These are phyloP conservation scores for Boletus subcaerulescens DNA, from an alignment of 768 basidiomycete species.

Conservation along the genomic window DNA sequence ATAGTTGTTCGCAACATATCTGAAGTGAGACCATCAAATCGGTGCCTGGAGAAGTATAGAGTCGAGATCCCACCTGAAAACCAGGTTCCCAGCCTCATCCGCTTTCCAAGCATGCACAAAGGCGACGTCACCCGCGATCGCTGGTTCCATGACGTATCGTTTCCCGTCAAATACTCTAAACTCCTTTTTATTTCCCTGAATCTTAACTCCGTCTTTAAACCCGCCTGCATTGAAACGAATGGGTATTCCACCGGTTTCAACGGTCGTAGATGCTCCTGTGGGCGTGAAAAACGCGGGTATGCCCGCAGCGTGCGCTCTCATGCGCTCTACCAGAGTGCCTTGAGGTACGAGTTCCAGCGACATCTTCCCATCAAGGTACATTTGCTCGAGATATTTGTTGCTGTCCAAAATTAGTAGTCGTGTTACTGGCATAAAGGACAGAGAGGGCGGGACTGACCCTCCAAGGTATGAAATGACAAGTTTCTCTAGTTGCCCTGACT, in stretches of 20 bases:
- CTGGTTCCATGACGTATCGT: conserved; percentile 74
- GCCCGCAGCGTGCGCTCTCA: conserved; percentile 82
- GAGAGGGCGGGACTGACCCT: conserved; percentile 42
- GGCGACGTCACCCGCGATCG: conserved; percentile 74
- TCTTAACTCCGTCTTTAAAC: conserved; percentile 58
- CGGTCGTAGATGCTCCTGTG: conserved; percentile 75
- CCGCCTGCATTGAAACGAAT: conserved; percentile 77
- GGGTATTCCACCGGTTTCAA: conserved; percentile 74
- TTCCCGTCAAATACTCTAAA: conserved; percentile 68
- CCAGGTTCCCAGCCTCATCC: conserved; percentile 83
- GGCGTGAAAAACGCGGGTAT: conserved; percentile 89
- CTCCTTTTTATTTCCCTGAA: conserved; percentile 74
- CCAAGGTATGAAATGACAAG: conserved; percentile 87
- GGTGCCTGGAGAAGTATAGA: not conserved
- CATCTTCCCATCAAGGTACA: conserved; percentile 77
- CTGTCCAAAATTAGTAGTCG: conserved; percentile 33
- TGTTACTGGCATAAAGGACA: not conserved
- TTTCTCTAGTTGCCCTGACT: conserved; percentile 71
- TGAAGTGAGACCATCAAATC: conserved; percentile 24
- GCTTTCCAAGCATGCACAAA: conserved; percentile 89
- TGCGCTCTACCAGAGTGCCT: conserved; percentile 84
- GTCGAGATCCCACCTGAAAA: conserved; percentile 63
- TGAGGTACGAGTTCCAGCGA: conserved; percentile 87
- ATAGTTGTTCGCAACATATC: conserved; percentile 85
- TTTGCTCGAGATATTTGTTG: conserved; percentile 78